A percentile compares a stretch with the other conserved stretches of the same genome.
Evolutionary conservation across 345 rosid genomes (phyloP).

Genomic region (Chamaenerion angustifolium): DNA sequence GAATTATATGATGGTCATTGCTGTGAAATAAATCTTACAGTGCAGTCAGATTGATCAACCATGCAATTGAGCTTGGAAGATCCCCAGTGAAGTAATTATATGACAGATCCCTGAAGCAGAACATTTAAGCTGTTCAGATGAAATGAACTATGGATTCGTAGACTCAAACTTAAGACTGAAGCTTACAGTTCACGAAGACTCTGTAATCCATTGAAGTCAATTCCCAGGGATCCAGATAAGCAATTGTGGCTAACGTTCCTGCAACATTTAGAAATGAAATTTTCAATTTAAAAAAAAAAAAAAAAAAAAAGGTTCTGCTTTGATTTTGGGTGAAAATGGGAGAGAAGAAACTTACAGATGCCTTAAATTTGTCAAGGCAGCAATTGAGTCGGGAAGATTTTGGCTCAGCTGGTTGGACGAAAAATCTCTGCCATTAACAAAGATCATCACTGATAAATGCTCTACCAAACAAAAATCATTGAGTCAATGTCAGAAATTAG

Average conservation of each 20-base stretch:
- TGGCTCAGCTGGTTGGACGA: slow-evolving; percentile 55
- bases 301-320: slow-evolving; percentile 1
- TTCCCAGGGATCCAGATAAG: slow-evolving; percentile 71
- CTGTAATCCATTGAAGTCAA: slow-evolving; percentile 56
- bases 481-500: no score
- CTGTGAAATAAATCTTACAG: slow-evolving; percentile 34
- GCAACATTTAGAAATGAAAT: slow-evolving; percentile 7
- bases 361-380: slow-evolving; percentile 40
- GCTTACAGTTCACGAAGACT: slow-evolving; percentile 65
- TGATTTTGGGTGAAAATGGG: not conserved
- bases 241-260: slow-evolving; percentile 85
- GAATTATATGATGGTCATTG: not conserved
- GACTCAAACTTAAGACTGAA: slow-evolving; percentile 1
- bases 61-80: slow-evolving; percentile 70
- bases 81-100: slow-evolving; percentile 72
- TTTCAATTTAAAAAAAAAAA: not conserved
- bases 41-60: slow-evolving; percentile 49
- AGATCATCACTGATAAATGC: no score
- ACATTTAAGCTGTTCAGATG: not conserved
- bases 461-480: no score
- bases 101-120: slow-evolving; percentile 64
- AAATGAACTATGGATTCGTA: not conserved
- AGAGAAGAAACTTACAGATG: slow-evolving; percentile 39
- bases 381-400: slow-evolving; percentile 52
- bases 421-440: slow-evolving; percentile 38